Evolutionary conservation across 2,329 filamentous ascomycete genomes (phyloP).

Genomic region (Monosporascus sp.): DNA sequence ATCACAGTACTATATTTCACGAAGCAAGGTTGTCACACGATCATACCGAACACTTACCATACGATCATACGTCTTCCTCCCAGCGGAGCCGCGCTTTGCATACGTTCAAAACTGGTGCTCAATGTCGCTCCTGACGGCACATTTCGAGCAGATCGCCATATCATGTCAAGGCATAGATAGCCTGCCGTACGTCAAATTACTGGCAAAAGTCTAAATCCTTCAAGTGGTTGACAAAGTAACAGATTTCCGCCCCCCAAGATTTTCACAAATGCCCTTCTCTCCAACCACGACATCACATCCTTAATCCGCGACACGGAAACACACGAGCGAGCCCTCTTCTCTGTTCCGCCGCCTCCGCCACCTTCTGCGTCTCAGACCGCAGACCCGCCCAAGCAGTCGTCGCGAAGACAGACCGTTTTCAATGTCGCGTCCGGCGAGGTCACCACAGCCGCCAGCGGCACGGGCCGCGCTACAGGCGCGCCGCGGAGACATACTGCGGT

Average conservation of each 20-base stretch:
- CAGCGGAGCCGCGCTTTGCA: too few relatives aligned
- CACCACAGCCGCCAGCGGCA: slow-evolving; percentile 46
- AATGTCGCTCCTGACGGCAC: slow-evolving; percentile 65
- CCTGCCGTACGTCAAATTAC: slow-evolving; percentile 53
- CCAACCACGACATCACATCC: slow-evolving; percentile 84
- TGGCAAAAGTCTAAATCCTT: slow-evolving; percentile 1
- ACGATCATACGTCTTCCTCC: too few relatives aligned
- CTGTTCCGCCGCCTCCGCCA: slow-evolving; percentile 66
- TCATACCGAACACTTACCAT: too few relatives aligned
- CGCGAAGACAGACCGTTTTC: slow-evolving; percentile 59
- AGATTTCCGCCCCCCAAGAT: slow-evolving; percentile 90
- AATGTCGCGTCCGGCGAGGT: slow-evolving; percentile 60
- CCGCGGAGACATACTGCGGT: slow-evolving; percentile 76
- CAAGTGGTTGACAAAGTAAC: slow-evolving; percentile 2
- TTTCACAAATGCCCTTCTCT: slow-evolving; percentile 89
- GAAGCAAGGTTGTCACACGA: too few relatives aligned
- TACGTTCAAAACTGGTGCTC: slow-evolving; percentile 9
- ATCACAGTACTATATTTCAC: too few relatives aligned
- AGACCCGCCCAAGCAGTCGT: slow-evolving; percentile 38
- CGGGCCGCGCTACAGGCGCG: slow-evolving; percentile 38
- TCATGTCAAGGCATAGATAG: slow-evolving; percentile 73
- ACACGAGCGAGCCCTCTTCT: slow-evolving; percentile 93
- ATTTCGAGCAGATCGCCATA: slow-evolving; percentile 71
- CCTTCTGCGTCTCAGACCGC: slow-evolving; percentile 38
- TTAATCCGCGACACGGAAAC: slow-evolving; percentile 92